These are phyloP conservation scores for Solanum lycopersicoides DNA, from an alignment of 257 asterid species.

Conservation along the genomic window DNA sequence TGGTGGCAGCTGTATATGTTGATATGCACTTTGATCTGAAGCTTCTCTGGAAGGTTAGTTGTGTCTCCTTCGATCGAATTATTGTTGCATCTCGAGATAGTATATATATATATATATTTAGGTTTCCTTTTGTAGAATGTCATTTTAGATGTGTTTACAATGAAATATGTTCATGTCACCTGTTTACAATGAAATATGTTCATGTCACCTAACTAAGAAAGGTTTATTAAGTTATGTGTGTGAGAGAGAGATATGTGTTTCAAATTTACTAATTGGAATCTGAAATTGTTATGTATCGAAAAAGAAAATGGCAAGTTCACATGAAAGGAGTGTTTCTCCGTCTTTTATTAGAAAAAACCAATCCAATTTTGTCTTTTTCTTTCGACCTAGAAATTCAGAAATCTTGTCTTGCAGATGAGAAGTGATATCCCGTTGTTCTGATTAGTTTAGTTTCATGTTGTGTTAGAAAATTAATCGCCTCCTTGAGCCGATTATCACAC, in stretches of 20 bases:
- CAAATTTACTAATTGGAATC: background rate
- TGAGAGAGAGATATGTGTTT: background rate
- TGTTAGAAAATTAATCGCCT: conserved; percentile 42
- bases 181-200: too few relatives aligned
- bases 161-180: background rate
- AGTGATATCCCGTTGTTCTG: background rate
- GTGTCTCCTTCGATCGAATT: background rate
- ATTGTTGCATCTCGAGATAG: background rate
- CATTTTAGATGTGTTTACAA: background rate
- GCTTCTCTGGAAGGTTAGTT: conserved; percentile 23
- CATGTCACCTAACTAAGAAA: background rate
- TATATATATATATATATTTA: background rate
- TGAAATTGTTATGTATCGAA: background rate
- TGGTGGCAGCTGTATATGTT: conserved; percentile 65
- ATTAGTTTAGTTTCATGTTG: background rate
- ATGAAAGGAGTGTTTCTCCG: background rate
- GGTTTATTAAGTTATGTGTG: background rate
- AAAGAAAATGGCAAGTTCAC: background rate
- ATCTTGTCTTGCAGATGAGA: background rate
- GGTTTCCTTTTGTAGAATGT: background rate
- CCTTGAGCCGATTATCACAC: conserved; percentile 58
- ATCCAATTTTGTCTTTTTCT: background rate
- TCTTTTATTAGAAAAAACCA: background rate
- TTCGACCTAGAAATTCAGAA: background rate
- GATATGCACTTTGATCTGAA: conserved; percentile 22